Evolutionary conservation across 2,329 filamentous ascomycete genomes (phyloP), one percentile per base, ranked within the genome.

Genomic region (Trichoderma cornu-damae): DNA sequence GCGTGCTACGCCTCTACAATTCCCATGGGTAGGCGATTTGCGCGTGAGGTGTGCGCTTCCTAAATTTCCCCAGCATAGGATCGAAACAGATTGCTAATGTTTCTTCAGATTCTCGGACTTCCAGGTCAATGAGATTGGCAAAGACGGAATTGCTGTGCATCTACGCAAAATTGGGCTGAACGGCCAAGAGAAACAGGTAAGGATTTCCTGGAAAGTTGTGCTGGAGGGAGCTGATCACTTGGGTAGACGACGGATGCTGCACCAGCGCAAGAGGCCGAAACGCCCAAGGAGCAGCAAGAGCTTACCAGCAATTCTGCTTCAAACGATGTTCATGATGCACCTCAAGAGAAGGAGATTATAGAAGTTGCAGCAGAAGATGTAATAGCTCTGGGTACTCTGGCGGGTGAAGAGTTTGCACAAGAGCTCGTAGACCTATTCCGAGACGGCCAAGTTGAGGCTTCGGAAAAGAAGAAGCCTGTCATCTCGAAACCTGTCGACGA

Each of bases 91-190:
- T 32, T 37, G 28, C 18, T 50, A 42, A 58, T 32, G 22, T 4
- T n/a, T 9, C 9, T 44, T 9, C 49, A 84, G 90, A 63, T 96
- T 92, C 71, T 93, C 91, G 3, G 92, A 96, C 70, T 96, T 96
- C 66, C 78, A 94, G 64, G 92, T 96, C 65, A 92, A 96, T 67
- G 92, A 96, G 72, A 93, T 96, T 61, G 76, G 82, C 18, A 84
- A 86, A 28, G 82, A 87, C 66, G 91, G 91, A 14, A 73, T 84
- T 54, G 89, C 96, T 12, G 71, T 94, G 52, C 90, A 93, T 70
- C 76, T 96, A 48, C 77, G 72, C 58, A 80, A 77, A 53, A 71
- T 80, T 16, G 71, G 70, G 14, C 43, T 69, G 6, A 59, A 52
- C 1, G 63, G 64, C 8, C 60, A 58, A 26, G 35, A 34, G 6